Evolutionary conservation across 768 basidiomycete genomes (phyloP), one percentile per base, ranked within the genome.

Genomic region (Royoungia palumana): DNA sequence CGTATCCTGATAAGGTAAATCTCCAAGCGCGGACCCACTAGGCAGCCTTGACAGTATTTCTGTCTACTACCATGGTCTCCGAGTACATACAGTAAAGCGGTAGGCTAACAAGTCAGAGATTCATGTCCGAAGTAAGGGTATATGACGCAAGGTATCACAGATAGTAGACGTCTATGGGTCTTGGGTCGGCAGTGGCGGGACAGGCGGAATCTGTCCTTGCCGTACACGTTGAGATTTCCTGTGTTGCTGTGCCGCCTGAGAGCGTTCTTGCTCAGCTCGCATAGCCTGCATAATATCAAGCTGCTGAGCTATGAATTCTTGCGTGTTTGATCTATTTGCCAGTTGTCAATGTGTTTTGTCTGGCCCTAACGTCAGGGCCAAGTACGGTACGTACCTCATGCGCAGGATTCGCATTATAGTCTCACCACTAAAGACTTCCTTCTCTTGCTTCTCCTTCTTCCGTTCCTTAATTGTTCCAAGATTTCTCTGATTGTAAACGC

Each of bases 391-490:
- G 44, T 63, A 92, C 94, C 94, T 79, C 95, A 98, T 98, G 27
- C 96, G 81, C 35, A 99, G 74, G 55, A 99, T 94, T 49, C 93
- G 77, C 75, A 99, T 81, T 50, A 98, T 96, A 32, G 87, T 92
- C 71, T 98, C 93, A 44, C 89, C 91, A 47, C 70, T 79, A 49
- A 83, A 83, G 4, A 79, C 76, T 49, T 88, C 85, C 51, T 86
- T 83, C 67, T 90, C 81, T 58, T 90, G 76, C 63, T 83, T 80
- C 73, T 95, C 91, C 67, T 83, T 83, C 77, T 97, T 97, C 54
- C 92, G 80, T 59, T 94, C 83, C 68, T 86, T 86, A 66, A 99
- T 98, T 7, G 96, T 99, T 11, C 95, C 95, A 6, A 98, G 80
- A 66, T 97, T 99, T 41, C 93, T 83, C 60, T 95, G 94, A 12